Base-by-base conservation (phyloP, 1,284 basidiomycete genomes). In the Cryptococcus wingfieldii region DNA sequence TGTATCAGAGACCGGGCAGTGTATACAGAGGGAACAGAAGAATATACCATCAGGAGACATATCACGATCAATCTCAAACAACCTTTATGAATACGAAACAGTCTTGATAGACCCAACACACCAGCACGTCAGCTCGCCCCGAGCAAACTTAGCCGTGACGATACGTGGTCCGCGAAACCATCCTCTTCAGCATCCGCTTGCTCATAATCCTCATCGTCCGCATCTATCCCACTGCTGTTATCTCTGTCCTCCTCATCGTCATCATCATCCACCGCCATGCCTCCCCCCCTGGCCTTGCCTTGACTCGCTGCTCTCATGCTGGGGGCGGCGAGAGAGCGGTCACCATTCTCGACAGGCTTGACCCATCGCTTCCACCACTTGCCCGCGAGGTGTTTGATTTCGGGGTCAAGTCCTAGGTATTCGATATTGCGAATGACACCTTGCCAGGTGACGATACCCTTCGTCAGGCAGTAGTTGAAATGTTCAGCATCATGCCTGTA, bases 301-400 rank as follows among this genome's bases (percentile, higher is more conserved):
- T 25, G 45, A 38, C 19, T 42, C n/a, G 6, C 19, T 23, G 19
- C 55, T 25, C 38, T 31, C 41, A 51, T 4, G 25, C 38, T 45
- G 16, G n/a, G 23, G n/a, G 19, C 23, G 38, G 28, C 23, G 38
- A 41, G 27, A 8, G 39, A 16, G 28, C 56, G 42, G 37, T 58
- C 56, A 28, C 23, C 50, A 9, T 18, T 28, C 38, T 55, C 58
- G 2, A 49, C 48, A 18, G 64, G 57, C 59, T 72, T 71, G 47
- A 72, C 65, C 75, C 75, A 78, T 19, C 62, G 62, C 19, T 72
- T 64, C 75, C 75, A 78, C 74, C 72, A 78, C 23, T 63, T 67
- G 5, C 69, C 71, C 2, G 75, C 64, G n/a, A 71, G 62, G 1
- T 60, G 44, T 62, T 76, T 76, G 54, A 76, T 68, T 25, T 63